phyloP scores from a whole-genome alignment of 1,139 yeast species.

The Taphrina populina region DNA sequence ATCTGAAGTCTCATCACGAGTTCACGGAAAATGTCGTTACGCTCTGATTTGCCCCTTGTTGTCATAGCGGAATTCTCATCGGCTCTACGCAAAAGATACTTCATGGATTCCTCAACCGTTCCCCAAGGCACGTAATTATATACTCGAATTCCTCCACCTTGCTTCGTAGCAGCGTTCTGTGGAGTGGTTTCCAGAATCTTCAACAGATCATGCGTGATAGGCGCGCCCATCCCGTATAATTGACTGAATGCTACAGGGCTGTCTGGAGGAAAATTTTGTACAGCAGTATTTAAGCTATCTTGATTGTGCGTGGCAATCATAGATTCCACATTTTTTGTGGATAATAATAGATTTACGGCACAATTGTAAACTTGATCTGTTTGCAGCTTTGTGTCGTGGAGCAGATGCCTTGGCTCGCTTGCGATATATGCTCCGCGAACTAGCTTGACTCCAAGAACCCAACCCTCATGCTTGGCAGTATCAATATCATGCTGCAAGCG shows the following conservation, averaged over 20 bases:
- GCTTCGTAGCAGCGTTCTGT: background rate
- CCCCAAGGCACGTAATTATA: slow-evolving; percentile 98
- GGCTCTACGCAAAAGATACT: slow-evolving; percentile 81
- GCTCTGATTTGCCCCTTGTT: slow-evolving; percentile 20
- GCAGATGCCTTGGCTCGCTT: slow-evolving; percentile 77
- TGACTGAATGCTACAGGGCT: slow-evolving; percentile 59
- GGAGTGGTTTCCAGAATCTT: slow-evolving; percentile 44
- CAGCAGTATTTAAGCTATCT: slow-evolving; percentile 57
- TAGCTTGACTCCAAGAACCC: slow-evolving; percentile 80
- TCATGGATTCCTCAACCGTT: slow-evolving; percentile 90
- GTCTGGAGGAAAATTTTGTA: slow-evolving; percentile 13
- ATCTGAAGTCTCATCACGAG: slow-evolving; percentile 8
- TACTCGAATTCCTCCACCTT: slow-evolving; percentile 56
- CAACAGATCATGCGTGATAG: slow-evolving; percentile 73
- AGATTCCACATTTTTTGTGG: slow-evolving; percentile 53
- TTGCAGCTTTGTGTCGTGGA: slow-evolving; percentile 71
- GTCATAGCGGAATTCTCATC: slow-evolving; percentile 62
- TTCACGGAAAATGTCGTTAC: slow-evolving; percentile 16
- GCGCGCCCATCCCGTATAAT: slow-evolving; percentile 94
- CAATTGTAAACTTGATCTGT: slow-evolving; percentile 75
- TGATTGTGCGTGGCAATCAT: slow-evolving; percentile 92
- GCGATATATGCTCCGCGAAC: slow-evolving; percentile 98
- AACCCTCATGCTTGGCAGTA: slow-evolving; percentile 60
- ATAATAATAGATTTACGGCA: slow-evolving; percentile 59
- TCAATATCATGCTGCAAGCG: slow-evolving; percentile 63